A percentile compares a stretch with the other conserved stretches of the same genome.
These are phyloP conservation scores for Physcomitrium patens DNA, from an alignment of 225 moss, liverwort and hornwort species.

Conservation along the genomic window DNA sequence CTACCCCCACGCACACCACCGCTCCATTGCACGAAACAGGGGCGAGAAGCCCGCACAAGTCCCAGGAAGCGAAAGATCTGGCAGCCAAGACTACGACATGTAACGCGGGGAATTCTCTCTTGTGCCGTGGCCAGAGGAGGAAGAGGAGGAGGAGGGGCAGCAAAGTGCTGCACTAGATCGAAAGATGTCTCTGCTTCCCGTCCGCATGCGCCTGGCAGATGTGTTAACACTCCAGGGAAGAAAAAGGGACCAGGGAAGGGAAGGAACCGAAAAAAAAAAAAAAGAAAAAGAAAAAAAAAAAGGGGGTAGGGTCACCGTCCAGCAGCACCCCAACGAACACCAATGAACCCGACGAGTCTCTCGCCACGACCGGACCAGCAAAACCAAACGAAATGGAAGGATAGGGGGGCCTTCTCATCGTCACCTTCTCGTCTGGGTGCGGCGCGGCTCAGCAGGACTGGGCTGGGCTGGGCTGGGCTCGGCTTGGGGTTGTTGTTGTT, in stretches of 20 bases:
- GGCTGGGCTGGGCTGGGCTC: too few species aligned
- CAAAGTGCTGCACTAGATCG: neutral
- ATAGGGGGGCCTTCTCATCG: too few species aligned
- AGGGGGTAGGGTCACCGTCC: slow-evolving; percentile 29
- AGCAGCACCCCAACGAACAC: neutral
- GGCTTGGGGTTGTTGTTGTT: too few species aligned
- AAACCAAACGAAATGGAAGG: too few species aligned
- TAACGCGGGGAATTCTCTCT: neutral
- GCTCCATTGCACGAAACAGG: neutral
- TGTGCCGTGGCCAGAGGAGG: slow-evolving; percentile 1
- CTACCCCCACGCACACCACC: slow-evolving; percentile 19
- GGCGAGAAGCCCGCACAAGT: neutral
- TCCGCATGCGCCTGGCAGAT: neutral
- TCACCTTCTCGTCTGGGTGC: too few species aligned
- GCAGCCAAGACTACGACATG: neutral
- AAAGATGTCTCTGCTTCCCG: neutral
- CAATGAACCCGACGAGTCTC: too few species aligned
- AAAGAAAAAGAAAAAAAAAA: too few species aligned
- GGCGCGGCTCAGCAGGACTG: too few species aligned
- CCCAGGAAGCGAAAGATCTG: neutral
- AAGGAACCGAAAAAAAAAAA: too few species aligned
- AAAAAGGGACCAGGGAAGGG: too few species aligned
- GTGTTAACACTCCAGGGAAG: too few species aligned
- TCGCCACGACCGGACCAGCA: too few species aligned
- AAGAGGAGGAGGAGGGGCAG: neutral